These are phyloP conservation scores for Musa schizocarpa DNA, from an alignment of 176 grass and related monocot species.

Conservation along the genomic window DNA sequence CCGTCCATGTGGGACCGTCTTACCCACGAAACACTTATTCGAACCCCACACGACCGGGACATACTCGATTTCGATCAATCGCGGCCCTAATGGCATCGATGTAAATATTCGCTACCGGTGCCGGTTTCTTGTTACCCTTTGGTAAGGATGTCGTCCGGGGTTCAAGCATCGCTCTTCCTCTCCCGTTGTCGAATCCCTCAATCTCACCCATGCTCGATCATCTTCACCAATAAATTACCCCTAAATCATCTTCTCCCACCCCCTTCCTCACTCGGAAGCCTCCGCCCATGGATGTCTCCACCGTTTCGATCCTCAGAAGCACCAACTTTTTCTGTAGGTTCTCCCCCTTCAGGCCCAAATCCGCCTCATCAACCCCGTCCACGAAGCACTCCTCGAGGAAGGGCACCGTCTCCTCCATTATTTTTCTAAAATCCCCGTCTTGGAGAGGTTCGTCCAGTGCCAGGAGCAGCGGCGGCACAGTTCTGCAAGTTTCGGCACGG, in stretches of 20 bases:
- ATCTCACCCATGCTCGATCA: background rate
- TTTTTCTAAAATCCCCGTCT: conserved; percentile 8
- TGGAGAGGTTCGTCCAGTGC: conserved; percentile 23
- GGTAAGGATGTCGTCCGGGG: too few relatives aligned
- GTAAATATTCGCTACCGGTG: too few relatives aligned
- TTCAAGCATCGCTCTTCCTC: too few relatives aligned
- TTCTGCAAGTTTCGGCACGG: background rate
- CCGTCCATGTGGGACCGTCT: too few relatives aligned
- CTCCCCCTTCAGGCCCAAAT: background rate
- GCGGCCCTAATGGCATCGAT: too few relatives aligned
- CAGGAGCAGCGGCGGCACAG: conserved; percentile 6
- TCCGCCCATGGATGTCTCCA: conserved; percentile 3
- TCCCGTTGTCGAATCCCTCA: background rate
- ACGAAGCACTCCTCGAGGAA: background rate
- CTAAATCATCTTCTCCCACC: background rate
- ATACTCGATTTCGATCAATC: too few relatives aligned
- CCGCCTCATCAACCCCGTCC: background rate
- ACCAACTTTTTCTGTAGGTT: conserved; percentile 17
- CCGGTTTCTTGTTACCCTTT: too few relatives aligned
- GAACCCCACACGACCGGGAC: too few relatives aligned
- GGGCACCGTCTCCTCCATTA: background rate
- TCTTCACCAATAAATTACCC: background rate
- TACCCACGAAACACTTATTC: too few relatives aligned
- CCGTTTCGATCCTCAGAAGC: conserved; percentile 1
- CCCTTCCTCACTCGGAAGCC: background rate